phyloP scores from a whole-genome alignment of 805 yeast genomes.

The Metschnikowia gelsemii region DNA sequence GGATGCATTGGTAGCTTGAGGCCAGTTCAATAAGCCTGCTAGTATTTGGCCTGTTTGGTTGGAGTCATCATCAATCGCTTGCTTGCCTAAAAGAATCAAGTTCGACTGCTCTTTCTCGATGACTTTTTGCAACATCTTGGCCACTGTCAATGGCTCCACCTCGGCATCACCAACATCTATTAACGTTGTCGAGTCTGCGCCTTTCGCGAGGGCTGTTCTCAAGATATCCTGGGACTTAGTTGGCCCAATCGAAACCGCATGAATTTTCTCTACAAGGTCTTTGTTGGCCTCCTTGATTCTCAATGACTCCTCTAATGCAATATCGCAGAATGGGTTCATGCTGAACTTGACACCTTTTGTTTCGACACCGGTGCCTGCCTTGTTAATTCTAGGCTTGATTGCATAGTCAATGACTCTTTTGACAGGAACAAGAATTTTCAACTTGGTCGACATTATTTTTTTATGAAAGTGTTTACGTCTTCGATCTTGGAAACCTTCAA shows the following conservation, averaged over 20 bases:
- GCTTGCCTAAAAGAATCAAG: constrained; percentile 88
- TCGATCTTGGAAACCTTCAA: not conserved
- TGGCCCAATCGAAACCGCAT: constrained; percentile 90
- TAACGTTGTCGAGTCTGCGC: constrained; percentile 83
- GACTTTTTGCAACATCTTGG: constrained; percentile 74
- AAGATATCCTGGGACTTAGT: constrained; percentile 82
- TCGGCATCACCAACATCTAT: constrained; percentile 71
- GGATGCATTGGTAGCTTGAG: constrained; percentile 94
- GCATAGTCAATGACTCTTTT: constrained; percentile 95
- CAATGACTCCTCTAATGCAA: constrained; percentile 94
- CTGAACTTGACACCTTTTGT: constrained; percentile 87
- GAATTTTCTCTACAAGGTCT: constrained; percentile 71
- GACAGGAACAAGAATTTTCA: constrained; percentile 85
- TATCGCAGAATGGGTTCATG: constrained; percentile 96
- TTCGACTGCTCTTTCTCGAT: constrained; percentile 72
- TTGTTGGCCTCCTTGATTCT: constrained; percentile 68
- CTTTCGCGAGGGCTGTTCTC: constrained; percentile 90
- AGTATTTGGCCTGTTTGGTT: constrained; percentile 96
- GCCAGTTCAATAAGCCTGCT: constrained; percentile 92
- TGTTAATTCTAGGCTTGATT: constrained; percentile 87
- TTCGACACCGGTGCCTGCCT: constrained; percentile 79
- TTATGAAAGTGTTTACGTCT: not conserved
- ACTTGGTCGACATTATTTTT: constrained; percentile 35
- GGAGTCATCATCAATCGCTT: constrained; percentile 93
- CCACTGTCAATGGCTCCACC: constrained; percentile 85